A percentile compares a stretch with the other conserved stretches of the same genome.
Conservation (phyloP, 495 filamentous ascomycete species). For the Bryoglossum gracile region DNA sequence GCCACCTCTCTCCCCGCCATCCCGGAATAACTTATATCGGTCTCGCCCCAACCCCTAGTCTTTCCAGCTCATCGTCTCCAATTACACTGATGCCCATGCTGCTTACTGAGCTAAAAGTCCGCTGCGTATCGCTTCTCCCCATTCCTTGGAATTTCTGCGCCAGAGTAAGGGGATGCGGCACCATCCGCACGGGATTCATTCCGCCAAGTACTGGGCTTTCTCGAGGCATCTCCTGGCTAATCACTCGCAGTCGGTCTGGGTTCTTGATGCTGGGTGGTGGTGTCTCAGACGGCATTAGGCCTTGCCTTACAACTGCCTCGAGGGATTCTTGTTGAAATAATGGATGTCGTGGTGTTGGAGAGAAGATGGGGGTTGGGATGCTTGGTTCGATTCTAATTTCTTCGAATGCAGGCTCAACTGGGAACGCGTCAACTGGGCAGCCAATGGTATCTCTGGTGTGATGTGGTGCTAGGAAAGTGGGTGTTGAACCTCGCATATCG, state of each 20-base stretch:
- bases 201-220: conserved; percentile 13
- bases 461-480: background rate
- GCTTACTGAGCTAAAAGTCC: conserved; percentile 4
- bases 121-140: background rate
- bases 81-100: conserved; percentile 11
- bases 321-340: conserved; percentile 11
- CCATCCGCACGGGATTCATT: conserved; percentile 1
- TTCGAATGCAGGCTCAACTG: conserved; percentile 5
- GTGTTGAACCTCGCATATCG: no score
- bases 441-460: conserved; percentile 11
- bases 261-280: background rate
- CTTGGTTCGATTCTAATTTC: background rate
- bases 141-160: background rate
- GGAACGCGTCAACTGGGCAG: conserved; percentile 14
- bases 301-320: conserved; percentile 5
- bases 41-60: conserved; percentile 7
- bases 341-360: conserved; percentile 10
- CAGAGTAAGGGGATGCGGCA: background rate
- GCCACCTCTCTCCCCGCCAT: background rate
- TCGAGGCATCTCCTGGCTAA: conserved; percentile 4
- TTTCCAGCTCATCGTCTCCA: conserved; percentile 6
- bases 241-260: conserved; percentile 1
- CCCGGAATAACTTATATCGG: background rate
- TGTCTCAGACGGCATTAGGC: conserved; percentile 1
- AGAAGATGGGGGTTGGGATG: conserved; percentile 3